phyloP scores from a whole-genome alignment of 352 stramenopile genomes.

The Phytophthora vignae region DNA sequence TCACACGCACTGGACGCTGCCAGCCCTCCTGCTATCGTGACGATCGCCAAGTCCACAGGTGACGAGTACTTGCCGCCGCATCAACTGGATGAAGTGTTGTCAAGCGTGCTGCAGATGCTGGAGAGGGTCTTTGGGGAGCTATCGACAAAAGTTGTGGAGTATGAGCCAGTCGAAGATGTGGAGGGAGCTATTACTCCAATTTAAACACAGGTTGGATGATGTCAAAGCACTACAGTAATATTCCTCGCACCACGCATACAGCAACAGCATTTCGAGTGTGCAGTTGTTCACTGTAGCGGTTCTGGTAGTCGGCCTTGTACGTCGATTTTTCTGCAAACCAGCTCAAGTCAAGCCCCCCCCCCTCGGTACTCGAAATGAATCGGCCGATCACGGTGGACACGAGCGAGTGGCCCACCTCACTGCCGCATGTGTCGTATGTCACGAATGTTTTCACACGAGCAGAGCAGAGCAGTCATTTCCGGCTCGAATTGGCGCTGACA shows the following conservation, averaged over 20 bases:
- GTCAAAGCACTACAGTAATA: constrained; percentile 44
- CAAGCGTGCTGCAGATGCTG: constrained; percentile 60
- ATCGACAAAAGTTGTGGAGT: constrained; percentile 56
- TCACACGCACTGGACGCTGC: constrained; percentile 16
- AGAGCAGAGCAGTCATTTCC: no score
- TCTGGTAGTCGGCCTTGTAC: constrained; percentile 26
- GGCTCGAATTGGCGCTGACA: no score
- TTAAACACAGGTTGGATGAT: no score
- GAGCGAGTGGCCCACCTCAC: no score
- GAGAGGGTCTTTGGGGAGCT: constrained; percentile 40
- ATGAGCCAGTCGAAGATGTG: constrained; percentile 43
- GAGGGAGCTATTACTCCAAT: neutral
- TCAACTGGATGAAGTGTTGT: constrained; percentile 61
- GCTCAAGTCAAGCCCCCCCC: no score
- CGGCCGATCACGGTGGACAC: no score
- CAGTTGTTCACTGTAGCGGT: constrained; percentile 38
- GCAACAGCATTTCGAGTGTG: constrained; percentile 50
- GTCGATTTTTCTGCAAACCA: constrained; percentile 44
- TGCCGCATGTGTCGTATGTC: no score
- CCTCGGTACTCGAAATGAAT: no score
- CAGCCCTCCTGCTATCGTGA: constrained; percentile 72
- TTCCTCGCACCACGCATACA: constrained; percentile 65
- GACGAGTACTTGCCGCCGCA: constrained; percentile 78
- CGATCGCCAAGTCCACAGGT: constrained; percentile 80
- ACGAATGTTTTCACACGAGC: no score